Conservation (phyloP, 208 protist species). For the Sergeia podlipaevii region DNA sequence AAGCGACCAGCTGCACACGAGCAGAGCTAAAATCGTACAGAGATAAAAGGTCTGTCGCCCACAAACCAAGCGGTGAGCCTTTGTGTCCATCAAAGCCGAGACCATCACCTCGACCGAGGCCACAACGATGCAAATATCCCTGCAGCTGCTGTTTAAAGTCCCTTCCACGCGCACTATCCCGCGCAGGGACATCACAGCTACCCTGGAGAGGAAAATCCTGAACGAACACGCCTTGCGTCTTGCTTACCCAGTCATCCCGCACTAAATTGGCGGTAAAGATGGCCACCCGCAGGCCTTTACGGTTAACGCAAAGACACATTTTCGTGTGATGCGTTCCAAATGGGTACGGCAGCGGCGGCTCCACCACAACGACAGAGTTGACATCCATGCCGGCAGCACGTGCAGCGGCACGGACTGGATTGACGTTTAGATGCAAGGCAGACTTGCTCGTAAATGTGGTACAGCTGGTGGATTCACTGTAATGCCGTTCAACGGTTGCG, state of each 20-base stretch:
- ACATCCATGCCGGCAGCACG: neutral
- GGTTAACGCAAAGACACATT: constrained; percentile 54
- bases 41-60: constrained; percentile 30
- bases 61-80: constrained; percentile 17
- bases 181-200: neutral
- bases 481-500: constrained; percentile 19
- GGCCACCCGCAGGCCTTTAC: constrained; percentile 46
- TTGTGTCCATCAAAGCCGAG: neutral
- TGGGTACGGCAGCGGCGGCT: constrained; percentile 57
- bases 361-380: constrained; percentile 38
- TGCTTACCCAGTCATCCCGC: constrained; percentile 55
- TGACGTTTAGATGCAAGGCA: constrained; percentile 3
- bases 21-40: constrained; percentile 57
- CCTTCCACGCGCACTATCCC: constrained; percentile 5
- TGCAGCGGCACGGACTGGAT: constrained; percentile 14
- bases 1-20: constrained; percentile 54
- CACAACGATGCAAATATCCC: constrained; percentile 23
- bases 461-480: neutral
- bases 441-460: neutral
- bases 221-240: constrained; percentile 73
- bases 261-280: constrained; percentile 79
- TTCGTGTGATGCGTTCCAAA: constrained; percentile 90
- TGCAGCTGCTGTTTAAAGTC: constrained; percentile 44
- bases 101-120: constrained; percentile 7
- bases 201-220: constrained; percentile 72